Base-by-base conservation (phyloP, 2,329 filamentous ascomycete genomes). In the Ophiostoma ulmi region DNA sequence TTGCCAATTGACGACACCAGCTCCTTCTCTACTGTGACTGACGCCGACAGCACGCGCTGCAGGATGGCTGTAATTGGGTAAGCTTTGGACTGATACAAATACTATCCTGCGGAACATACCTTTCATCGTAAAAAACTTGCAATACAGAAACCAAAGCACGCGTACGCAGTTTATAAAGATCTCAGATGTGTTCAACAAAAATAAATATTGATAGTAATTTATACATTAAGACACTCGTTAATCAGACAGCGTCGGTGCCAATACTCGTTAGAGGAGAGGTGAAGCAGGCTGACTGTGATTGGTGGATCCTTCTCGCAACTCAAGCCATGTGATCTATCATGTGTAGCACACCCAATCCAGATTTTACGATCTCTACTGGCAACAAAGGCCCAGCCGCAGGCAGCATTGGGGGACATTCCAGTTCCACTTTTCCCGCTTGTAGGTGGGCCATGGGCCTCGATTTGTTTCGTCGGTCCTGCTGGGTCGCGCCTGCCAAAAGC, bases 31-130 rank as follows among this genome's bases (percentile, higher is more conserved):
- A 99, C 94, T 1, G 93, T 95, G 76, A 99, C 95, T 8, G 94
- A 97, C 72, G 94, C 94, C 63, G 94, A 98, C 72, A 97, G 88
- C 69, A 99, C 95, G 74, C 95, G 88, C 81, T 99, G 95, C 69
- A 98, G 83, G 72, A 99, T 92, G 70, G 93, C 95, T 97, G 77
- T 69, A 13, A 11, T 6, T 67, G 38, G 20, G 14, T 17, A 13
- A 14, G 26, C 31, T 7, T 20, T 17, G n/a, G 44, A 7, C 44
- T 48, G 17, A 48, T 48, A 48, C 2, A 48, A 20, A 7, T 0
- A 39, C 3, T n/a, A 20, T 48, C 44, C n/a, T 1, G 5, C 20
- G 8, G 8, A 26, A 63, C 58, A 17, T 35, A 35, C 58, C 58
- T 63, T 63, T 63, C 58, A 63, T 63, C 20, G 52, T 58, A 20